Conservation (phyloP, 345 rosid genomes). For the Orychophragmus violaceus region DNA sequence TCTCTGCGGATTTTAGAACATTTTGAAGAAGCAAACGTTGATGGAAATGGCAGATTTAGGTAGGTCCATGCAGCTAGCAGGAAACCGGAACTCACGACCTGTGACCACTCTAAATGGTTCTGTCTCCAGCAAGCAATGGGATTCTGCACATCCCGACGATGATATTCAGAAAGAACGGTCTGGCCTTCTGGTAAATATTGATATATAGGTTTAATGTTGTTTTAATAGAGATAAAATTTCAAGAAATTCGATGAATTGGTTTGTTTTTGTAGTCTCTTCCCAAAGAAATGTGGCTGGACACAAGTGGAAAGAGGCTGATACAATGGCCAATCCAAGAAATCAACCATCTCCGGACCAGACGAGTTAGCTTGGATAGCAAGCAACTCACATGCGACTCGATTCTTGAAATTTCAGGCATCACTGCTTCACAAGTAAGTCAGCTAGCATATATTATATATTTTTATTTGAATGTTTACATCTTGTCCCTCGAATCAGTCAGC, state of each 20-base stretch:
- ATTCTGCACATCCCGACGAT: no score
- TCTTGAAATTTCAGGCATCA: conserved; percentile 44
- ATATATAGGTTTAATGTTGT: not conserved
- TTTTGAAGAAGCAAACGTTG: no score
- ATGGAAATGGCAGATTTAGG: no score
- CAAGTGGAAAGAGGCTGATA: conserved; percentile 46
- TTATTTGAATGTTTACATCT: no score
- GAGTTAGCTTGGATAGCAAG: conserved; percentile 21
- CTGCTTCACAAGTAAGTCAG: conserved; percentile 24
- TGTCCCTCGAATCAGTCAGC: no score
- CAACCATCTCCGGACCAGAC: conserved; percentile 29
- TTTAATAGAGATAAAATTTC: not conserved
- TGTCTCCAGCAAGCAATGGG: no score
- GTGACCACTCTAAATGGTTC: no score
- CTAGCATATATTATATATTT: not conserved
- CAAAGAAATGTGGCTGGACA: not conserved
- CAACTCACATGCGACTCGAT: conserved; percentile 28
- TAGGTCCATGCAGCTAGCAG: no score
- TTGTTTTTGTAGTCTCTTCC: not conserved
- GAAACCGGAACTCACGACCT: no score
- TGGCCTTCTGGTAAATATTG: conserved; percentile 49
- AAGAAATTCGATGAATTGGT: not conserved
- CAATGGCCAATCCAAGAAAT: conserved; percentile 73
- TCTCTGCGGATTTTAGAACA: no score
- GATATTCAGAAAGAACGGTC: conserved; percentile 60